phyloP scores from a whole-genome alignment of 106 monocot genomes.

The Platanthera zijinensis region DNA sequence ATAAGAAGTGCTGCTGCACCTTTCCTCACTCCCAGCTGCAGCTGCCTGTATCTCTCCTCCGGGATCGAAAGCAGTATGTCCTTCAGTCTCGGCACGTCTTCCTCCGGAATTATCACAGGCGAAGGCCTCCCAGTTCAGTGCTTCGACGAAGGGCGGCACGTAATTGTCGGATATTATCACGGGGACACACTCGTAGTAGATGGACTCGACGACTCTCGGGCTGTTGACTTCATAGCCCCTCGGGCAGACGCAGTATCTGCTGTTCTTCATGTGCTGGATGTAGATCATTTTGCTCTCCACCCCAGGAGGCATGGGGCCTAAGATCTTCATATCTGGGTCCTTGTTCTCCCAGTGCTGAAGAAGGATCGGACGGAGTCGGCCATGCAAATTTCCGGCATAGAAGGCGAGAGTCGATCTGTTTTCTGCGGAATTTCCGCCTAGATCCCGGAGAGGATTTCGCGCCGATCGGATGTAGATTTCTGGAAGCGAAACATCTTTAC shows the following conservation, averaged over 20 bases:
- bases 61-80: constrained; percentile 49
- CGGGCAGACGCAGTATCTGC: constrained; percentile 70
- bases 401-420: constrained; percentile 46
- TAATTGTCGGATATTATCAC: constrained; percentile 68
- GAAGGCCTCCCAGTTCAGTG: constrained; percentile 64
- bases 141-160: constrained; percentile 68
- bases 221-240: constrained; percentile 67
- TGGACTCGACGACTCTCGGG: constrained; percentile 48
- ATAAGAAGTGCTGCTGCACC: constrained; percentile 64
- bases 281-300: constrained; percentile 29
- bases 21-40: constrained; percentile 47
- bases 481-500: constrained; percentile 57
- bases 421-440: constrained; percentile 33
- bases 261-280: constrained; percentile 48
- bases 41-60: constrained; percentile 22
- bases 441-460: constrained; percentile 27
- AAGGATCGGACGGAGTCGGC: constrained; percentile 39
- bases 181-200: constrained; percentile 68
- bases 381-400: constrained; percentile 71
- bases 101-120: constrained; percentile 47
- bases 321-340: constrained; percentile 63
- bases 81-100: constrained; percentile 50
- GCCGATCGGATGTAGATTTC: constrained; percentile 29
- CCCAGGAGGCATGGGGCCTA: constrained; percentile 30
- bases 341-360: constrained; percentile 60